A percentile compares a stretch with the other conserved stretches of the same genome.
Evolutionary conservation across 495 filamentous ascomycete genomes (phyloP).

Genomic region (Penicillium macrosclerotiorum): DNA sequence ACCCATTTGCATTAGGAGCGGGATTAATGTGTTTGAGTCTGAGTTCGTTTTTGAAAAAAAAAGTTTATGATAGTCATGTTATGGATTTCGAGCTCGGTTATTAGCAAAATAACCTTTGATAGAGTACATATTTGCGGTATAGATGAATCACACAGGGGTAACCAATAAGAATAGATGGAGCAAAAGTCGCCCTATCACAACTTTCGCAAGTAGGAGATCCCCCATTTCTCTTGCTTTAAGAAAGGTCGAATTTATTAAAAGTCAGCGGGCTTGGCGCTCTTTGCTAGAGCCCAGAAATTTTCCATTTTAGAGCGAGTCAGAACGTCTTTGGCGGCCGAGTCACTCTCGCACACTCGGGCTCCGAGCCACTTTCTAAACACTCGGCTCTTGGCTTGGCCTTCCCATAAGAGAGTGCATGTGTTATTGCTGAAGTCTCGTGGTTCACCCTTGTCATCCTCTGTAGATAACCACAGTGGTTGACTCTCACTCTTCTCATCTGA

Average conservation of each 20-base stretch:
- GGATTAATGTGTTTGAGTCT: slow-evolving; percentile 10
- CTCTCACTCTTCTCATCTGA: slow-evolving; percentile 60
- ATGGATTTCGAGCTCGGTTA: not conserved
- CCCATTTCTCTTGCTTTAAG: not conserved
- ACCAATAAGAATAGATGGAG: not conserved
- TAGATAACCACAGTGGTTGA: slow-evolving; percentile 67
- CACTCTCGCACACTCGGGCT: slow-evolving; percentile 80
- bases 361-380: slow-evolving; percentile 80
- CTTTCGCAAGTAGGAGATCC: too few relatives aligned
- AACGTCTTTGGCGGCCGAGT: slow-evolving; percentile 79
- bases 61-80: slow-evolving; percentile 7
- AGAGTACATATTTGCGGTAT: slow-evolving; percentile 17
- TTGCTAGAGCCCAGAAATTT: slow-evolving; percentile 93
- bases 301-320: slow-evolving; percentile 83
- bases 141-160: slow-evolving; percentile 13
- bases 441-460: slow-evolving; percentile 75
- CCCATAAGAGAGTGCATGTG: slow-evolving; percentile 77
- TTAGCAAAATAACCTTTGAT: slow-evolving; percentile 11
- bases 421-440: slow-evolving; percentile 78
- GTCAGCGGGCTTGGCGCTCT: slow-evolving; percentile 54
- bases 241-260: slow-evolving; percentile 13
- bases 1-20: slow-evolving; percentile 31
- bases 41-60: slow-evolving; percentile 15
- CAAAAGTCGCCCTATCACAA: too few relatives aligned
- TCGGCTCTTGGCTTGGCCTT: slow-evolving; percentile 76